These are phyloP conservation scores for Russula griseocarnosa DNA, from an alignment of 768 basidiomycete genomes.

Conservation along the genomic window DNA sequence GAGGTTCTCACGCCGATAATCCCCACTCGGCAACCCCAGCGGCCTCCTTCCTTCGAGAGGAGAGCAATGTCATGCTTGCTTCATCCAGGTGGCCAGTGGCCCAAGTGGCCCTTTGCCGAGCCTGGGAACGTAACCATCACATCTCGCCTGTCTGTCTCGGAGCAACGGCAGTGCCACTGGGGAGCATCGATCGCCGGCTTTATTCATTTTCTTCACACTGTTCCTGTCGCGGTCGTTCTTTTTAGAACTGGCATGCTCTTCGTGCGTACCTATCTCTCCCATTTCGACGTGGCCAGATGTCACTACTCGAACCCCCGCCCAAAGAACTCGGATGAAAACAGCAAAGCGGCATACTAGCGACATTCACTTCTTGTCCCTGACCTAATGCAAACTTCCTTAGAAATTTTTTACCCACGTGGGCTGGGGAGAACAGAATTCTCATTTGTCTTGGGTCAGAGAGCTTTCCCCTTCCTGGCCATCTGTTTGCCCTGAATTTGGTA, in stretches of 20 bases:
- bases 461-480: not conserved
- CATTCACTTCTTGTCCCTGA: not conserved
- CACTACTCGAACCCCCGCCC: not conserved
- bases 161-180: not conserved
- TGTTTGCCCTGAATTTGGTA: not conserved
- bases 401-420: not conserved
- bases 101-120: not conserved
- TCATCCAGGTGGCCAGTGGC: not conserved
- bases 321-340: too few relatives aligned
- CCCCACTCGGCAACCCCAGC: not conserved
- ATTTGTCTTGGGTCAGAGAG: not conserved
- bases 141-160: slow-evolving; percentile 1
- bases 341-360: too few relatives aligned
- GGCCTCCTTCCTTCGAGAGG: not conserved
- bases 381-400: not conserved
- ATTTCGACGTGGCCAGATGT: not conserved
- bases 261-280: not conserved
- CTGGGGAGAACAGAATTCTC: not conserved
- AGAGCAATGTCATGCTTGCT: slow-evolving; percentile 5
- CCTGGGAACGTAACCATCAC: slow-evolving; percentile 7
- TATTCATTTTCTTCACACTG: not conserved
- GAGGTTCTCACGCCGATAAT: not conserved
- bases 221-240: not conserved
- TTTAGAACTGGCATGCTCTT: not conserved
- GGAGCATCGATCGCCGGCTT: not conserved